phyloP scores from a whole-genome alignment of 1,139 yeast species.

The Pneumocystis carinii region DNA sequence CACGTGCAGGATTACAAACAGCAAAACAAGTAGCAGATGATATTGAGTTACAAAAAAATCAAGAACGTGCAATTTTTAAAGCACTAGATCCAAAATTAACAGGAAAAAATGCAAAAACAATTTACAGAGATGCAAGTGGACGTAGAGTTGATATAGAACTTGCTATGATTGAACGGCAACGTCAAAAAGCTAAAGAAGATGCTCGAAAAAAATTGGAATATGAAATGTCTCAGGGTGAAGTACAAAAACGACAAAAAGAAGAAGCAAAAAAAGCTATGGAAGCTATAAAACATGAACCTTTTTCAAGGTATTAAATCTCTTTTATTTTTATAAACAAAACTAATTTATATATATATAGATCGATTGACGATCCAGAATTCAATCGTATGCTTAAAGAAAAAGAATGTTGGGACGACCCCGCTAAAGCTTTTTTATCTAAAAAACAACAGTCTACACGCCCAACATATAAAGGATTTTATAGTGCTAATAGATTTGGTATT shows the following conservation, averaged over 20 bases:
- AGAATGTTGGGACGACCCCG: slow-evolving; percentile 55
- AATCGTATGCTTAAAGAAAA: slow-evolving; percentile 26
- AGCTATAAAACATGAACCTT: slow-evolving; percentile 22
- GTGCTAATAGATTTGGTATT: slow-evolving; percentile 61
- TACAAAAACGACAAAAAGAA: slow-evolving; percentile 26
- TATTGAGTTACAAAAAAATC: slow-evolving; percentile 17
- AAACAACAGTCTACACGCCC: slow-evolving; percentile 17
- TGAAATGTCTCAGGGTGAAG: slow-evolving; percentile 33
- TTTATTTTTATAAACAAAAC: not conserved
- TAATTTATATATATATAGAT: slow-evolving; percentile 12
- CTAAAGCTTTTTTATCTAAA: slow-evolving; percentile 32
- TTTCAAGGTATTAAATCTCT: slow-evolving; percentile 17
- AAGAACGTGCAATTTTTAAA: slow-evolving; percentile 12
- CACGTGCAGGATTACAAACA: slow-evolving; percentile 34
- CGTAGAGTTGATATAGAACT: slow-evolving; percentile 31
- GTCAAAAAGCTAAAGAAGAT: slow-evolving; percentile 20
- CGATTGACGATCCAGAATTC: slow-evolving; percentile 28
- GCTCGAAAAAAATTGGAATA: slow-evolving; percentile 21
- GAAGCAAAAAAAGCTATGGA: slow-evolving; percentile 22
- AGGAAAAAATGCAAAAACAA: slow-evolving; percentile 27
- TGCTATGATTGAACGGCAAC: slow-evolving; percentile 19
- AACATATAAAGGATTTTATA: slow-evolving; percentile 36
- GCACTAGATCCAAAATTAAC: slow-evolving; percentile 8
- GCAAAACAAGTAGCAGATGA: slow-evolving; percentile 29
- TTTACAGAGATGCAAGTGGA: slow-evolving; percentile 49